Conservation (phyloP, 2,329 filamentous ascomycete genomes). For the Pestalotiopsis sp. region DNA sequence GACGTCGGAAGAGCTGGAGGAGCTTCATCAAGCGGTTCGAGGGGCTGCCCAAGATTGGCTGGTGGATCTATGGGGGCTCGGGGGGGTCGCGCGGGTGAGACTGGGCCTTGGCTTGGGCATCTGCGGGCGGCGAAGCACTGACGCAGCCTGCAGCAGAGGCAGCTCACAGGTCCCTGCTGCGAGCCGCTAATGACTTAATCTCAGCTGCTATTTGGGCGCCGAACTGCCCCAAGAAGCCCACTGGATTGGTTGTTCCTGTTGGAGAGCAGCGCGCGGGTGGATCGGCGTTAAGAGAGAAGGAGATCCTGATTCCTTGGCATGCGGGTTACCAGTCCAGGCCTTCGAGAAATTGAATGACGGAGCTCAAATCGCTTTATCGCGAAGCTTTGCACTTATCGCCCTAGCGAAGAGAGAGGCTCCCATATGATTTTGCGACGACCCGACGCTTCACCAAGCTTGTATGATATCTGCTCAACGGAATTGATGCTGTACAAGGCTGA, state of each 20-base stretch:
- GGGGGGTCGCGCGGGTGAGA: conserved; percentile 12
- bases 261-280: background rate
- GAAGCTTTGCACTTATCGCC: background rate
- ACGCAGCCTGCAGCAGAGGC: conserved; percentile 11
- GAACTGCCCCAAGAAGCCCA: background rate
- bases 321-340: background rate
- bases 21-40: background rate
- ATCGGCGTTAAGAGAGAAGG: background rate
- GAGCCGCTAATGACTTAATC: conserved; percentile 6
- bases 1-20: background rate
- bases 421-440: background rate
- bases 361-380: background rate
- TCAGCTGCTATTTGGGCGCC: background rate
- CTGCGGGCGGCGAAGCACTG: conserved; percentile 1
- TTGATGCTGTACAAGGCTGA: conserved; percentile 18
- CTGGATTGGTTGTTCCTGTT: background rate
- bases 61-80: background rate
- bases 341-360: conserved; percentile 10
- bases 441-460: background rate
- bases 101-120: background rate
- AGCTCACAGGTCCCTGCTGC: background rate
- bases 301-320: background rate
- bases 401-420: background rate
- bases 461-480: background rate
- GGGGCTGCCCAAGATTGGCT: conserved; percentile 10